Evolutionary conservation across 345 rosid species (phyloP), one percentile per base, ranked within the genome.

Genomic region (Ceriops zippeliana): DNA sequence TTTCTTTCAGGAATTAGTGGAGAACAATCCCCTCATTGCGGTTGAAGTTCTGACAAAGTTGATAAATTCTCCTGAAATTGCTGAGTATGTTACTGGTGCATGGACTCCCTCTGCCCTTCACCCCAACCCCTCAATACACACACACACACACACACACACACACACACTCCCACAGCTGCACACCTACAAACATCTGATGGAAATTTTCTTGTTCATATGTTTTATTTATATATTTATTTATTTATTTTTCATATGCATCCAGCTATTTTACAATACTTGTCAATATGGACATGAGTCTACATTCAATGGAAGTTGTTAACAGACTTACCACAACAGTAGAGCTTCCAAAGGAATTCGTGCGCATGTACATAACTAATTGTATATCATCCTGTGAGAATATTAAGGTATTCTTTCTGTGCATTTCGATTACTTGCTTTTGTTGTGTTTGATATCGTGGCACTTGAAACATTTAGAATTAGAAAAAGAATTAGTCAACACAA

Each of bases 251-350:
- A 56, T 75, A 56, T 72, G 38, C 69, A 53, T 82, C 74, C 86
- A 95, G 99, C 65, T 91, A 95, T 76, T 91, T 87, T 62, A 82
- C 90, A 28, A 96, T 87, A 69, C 96, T 95, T 63, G 98, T 87
- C 78, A 82, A 76, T 78, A 95, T 95, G 99, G 99, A 95, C 34
- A 91, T 90, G 96, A 95, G 99, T 79, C 86, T 91, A 52, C 96
- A 88, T 78, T 95, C 98, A 13, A 90, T 91, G 99, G 99, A 95
- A 84, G 99, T 95, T 70, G 98, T 95, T 76, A 95, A 95, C 89
- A 77, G 96, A 81, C 99, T 95, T 58, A 91, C 99, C 37, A 89
- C 96, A 65, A 87, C 90, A 28, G 99, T 95, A 72, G 91, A 88
- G 70, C 88, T 95, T 76, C 98, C 98, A 34, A 91, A 89, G 75